A percentile compares a stretch with the other conserved stretches of the same genome.
Evolutionary conservation across 441 rosid species (phyloP).

Genomic region (Gossypium aridum): DNA sequence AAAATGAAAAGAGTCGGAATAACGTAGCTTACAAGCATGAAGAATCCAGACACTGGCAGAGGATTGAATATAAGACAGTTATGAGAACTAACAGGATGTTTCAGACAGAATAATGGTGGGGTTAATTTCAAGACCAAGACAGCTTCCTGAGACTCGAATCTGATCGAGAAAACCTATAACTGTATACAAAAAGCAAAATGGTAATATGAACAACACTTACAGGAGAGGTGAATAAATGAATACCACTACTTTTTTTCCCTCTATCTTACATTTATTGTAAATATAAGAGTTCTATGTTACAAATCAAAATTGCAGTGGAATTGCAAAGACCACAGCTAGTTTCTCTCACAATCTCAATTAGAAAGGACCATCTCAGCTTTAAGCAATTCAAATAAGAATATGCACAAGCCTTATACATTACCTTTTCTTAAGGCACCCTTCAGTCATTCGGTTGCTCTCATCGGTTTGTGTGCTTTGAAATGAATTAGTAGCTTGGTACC

Average conservation of each 20-base stretch:
- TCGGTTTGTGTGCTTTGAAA: slow-evolving; percentile 15
- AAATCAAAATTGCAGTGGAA: slow-evolving; percentile 51
- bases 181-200: background rate
- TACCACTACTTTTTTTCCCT: slow-evolving; percentile 22
- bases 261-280: slow-evolving; percentile 34
- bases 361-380: slow-evolving; percentile 22
- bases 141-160: background rate
- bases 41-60: background rate
- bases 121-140: background rate
- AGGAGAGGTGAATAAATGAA: slow-evolving; percentile 5
- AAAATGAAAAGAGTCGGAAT: too few species aligned
- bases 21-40: too few species aligned
- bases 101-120: background rate
- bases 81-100: background rate
- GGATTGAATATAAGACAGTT: background rate
- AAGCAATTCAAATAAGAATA: slow-evolving; percentile 18
- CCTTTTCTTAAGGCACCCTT: slow-evolving; percentile 16
- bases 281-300: slow-evolving; percentile 44
- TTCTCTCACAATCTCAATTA: slow-evolving; percentile 30
- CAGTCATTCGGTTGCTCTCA: background rate
- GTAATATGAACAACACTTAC: background rate
- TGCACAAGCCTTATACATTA: slow-evolving; percentile 19
- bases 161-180: background rate
- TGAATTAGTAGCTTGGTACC: slow-evolving; percentile 20
- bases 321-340: slow-evolving; percentile 27